Percentiles rank a stretch among this genome's conserved stretches.
Evolutionary conservation across 2,329 filamentous ascomycete species (phyloP).

Genomic region (Blumeriella jaapii): DNA sequence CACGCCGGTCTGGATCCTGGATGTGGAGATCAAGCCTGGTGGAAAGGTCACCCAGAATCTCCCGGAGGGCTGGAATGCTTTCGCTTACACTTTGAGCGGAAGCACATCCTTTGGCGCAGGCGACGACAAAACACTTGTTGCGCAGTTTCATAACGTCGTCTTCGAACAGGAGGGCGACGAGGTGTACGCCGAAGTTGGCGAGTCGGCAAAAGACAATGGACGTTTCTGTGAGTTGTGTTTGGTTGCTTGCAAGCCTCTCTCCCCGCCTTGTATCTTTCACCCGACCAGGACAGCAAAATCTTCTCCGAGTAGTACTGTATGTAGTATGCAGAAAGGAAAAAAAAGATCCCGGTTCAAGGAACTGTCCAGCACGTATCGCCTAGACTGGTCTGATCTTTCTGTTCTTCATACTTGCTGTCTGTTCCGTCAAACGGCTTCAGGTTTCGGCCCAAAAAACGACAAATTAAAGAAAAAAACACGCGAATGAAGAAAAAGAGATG

Average conservation of each 20-base stretch:
- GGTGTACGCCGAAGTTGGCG: slow-evolving; percentile 58
- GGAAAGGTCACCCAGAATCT: slow-evolving; percentile 64
- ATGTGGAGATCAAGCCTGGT: slow-evolving; percentile 70
- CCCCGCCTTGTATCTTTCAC: neutral
- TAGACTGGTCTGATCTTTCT: no score
- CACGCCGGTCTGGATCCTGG: slow-evolving; percentile 93
- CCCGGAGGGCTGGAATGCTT: slow-evolving; percentile 77
- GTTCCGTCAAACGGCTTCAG: no score
- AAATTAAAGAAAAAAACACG: no score
- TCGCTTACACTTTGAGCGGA: slow-evolving; percentile 76
- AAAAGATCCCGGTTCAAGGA: no score
- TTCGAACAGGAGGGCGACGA: slow-evolving; percentile 72
- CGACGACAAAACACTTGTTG: slow-evolving; percentile 40
- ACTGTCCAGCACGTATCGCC: no score
- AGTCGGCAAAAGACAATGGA: slow-evolving; percentile 43
- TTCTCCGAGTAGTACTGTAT: no score
- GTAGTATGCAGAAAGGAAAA: no score
- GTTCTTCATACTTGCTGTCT: no score
- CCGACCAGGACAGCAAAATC: no score
- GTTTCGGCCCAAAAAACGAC: no score
- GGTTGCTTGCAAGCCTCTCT: neutral
- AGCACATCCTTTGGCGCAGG: slow-evolving; percentile 49
- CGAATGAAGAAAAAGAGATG: no score
- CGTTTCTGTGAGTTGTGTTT: slow-evolving; percentile 29
- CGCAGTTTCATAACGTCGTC: slow-evolving; percentile 77